Percentiles rank a stretch among this genome's conserved stretches.
Conservation (phyloP, 2,329 filamentous ascomycete genomes). For the Metarhizium rileyi region DNA sequence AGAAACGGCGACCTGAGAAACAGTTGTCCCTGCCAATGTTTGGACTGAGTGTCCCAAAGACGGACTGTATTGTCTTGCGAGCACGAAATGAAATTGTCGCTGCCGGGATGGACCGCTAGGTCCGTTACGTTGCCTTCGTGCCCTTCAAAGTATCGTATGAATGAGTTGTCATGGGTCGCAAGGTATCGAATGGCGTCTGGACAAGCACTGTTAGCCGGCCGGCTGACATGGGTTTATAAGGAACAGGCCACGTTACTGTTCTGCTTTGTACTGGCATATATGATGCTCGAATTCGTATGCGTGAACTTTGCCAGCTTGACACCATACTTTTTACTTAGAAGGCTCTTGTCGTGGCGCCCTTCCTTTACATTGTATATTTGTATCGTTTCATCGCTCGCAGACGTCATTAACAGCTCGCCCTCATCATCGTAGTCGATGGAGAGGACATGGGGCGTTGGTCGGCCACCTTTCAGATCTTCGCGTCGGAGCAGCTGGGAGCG, state of each 20-base stretch:
- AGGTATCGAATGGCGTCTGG: constrained; percentile 78
- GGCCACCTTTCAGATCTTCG: constrained; percentile 43
- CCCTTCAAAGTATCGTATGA: constrained; percentile 91
- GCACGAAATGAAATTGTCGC: constrained; percentile 87
- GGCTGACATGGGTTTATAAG: background rate
- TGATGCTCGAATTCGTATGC: constrained; percentile 79
- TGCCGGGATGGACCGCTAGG: constrained; percentile 73
- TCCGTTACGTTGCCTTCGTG: constrained; percentile 79
- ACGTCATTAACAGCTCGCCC: constrained; percentile 83
- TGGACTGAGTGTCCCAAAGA: constrained; percentile 79
- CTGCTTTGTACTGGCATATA: constrained; percentile 92
- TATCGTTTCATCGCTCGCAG: constrained; percentile 87
- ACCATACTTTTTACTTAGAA: constrained; percentile 94
- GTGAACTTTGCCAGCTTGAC: constrained; percentile 91
- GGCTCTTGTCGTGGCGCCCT: constrained; percentile 77
- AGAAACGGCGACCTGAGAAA: constrained; percentile 75
- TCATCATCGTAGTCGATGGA: constrained; percentile 96
- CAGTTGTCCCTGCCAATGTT: constrained; percentile 70
- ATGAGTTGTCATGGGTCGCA: constrained; percentile 90
- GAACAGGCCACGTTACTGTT: constrained; percentile 48
- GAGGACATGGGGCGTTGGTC: constrained; percentile 56
- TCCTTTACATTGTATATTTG: constrained; percentile 93
- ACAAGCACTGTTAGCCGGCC: constrained; percentile 3
- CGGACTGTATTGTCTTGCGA: constrained; percentile 84
- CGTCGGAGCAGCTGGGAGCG: constrained; percentile 42